Evolutionary conservation across 768 basidiomycete genomes (phyloP), one percentile per base, ranked within the genome.

Genomic region (Pleurotus tuoliensis): DNA sequence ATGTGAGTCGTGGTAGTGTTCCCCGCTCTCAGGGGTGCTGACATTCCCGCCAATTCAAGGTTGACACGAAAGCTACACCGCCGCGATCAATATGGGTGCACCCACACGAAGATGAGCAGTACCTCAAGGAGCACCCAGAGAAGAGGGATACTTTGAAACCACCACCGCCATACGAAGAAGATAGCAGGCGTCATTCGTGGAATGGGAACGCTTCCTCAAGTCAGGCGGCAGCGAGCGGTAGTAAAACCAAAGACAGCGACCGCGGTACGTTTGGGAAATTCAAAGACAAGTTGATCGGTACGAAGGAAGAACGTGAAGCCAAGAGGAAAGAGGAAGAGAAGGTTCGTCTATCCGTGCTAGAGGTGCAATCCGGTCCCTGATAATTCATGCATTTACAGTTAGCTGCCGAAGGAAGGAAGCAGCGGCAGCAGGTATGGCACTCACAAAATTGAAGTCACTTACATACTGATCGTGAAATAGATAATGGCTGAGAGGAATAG

Each of bases 11-110:
- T 37, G 40, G 34, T 13, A 22, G 1, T 18, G 30, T 20, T 9
- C 3, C 38, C 24, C 22, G 41, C 12, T 11, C 46, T 44, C 27
- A 41, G 55, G 6, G 53, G 15, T 9, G 15, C 49, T 58, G 18
- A 41, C 24, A 25, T 12, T 25, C 24, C 24, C 5, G 24, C 5
- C 24, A 25, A 25, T 39, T 50, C 1, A 47, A 87, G 84, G 83
- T 88, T 15, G 85, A 90, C 58, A 88, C 86, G 0, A 73, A 69
- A 56, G 80, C 82, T 0, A 72, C 67, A 6, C 88, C 89, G 6
- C 82, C 86, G 1, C 80, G 88, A 0, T 76, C 82, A 0, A 88
- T 83, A 62, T 91, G 88, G 89, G 75, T 76, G 1, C 87, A 91
- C 63, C 88, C 89, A 1, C 81, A 81, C 57, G 84, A 89, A 56